Evolutionary conservation across 2,329 filamentous ascomycete species (phyloP).

Genomic region (Fusarium denticulatum): DNA sequence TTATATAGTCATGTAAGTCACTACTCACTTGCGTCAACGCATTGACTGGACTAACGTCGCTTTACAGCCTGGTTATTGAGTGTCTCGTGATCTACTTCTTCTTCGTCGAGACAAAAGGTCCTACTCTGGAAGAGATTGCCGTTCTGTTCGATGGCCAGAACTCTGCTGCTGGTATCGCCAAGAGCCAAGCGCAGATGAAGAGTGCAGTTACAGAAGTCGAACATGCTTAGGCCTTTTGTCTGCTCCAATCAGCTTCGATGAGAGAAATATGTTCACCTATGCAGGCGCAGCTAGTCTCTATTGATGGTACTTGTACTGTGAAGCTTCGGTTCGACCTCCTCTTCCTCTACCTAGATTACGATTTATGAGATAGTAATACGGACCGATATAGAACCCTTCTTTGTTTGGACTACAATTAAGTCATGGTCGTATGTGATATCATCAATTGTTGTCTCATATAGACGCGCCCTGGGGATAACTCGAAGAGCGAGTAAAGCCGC

Average conservation of each 20-base stretch:
- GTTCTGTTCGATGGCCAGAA: conserved; percentile 37
- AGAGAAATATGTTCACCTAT: background rate
- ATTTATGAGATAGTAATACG: conserved; percentile 10
- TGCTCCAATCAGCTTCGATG: fast-evolving
- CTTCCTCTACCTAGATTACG: fast-evolving
- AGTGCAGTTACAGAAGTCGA: conserved; percentile 21
- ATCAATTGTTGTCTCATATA: conserved; percentile 28
- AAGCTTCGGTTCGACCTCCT: background rate
- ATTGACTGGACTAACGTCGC: background rate
- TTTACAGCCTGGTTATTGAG: conserved; percentile 30
- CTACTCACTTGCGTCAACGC: fast-evolving
- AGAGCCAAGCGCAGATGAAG: conserved; percentile 34
- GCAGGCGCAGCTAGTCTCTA: background rate
- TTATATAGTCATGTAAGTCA: conserved; percentile 39
- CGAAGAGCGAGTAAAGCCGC: conserved; percentile 15
- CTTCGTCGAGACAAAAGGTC: conserved; percentile 39
- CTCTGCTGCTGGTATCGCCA: conserved; percentile 36
- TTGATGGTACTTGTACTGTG: too few species aligned
- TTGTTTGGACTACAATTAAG: conserved; percentile 34
- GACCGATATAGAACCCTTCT: conserved; percentile 31
- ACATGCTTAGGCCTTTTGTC: background rate
- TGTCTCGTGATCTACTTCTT: conserved; percentile 42
- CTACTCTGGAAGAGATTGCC: conserved; percentile 40
- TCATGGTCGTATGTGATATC: conserved; percentile 37
- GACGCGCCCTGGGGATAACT: conserved; percentile 19